Evolutionary conservation across 495 filamentous ascomycete species (phyloP).

Genomic region (Cenococcum geophilum): DNA sequence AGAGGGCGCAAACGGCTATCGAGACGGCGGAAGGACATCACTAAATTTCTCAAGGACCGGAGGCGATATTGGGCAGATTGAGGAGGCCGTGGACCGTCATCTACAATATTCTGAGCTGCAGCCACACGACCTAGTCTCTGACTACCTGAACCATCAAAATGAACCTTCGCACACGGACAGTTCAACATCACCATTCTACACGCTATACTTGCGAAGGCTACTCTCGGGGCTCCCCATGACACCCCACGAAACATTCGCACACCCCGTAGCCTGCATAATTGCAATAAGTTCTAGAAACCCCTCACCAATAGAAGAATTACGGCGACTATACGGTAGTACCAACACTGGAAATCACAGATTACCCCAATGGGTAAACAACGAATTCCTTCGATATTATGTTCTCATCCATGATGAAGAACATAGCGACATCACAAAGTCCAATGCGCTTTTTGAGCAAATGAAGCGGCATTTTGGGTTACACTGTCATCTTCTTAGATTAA

Average conservation of each 20-base stretch:
- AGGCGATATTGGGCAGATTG: conserved; percentile 51
- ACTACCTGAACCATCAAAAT: conserved; percentile 36
- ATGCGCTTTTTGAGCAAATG: conserved; percentile 90
- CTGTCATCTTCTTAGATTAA: conserved; percentile 81
- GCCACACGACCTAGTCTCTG: conserved; percentile 30
- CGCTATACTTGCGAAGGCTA: conserved; percentile 73
- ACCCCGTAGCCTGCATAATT: conserved; percentile 94
- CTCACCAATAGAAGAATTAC: conserved; percentile 73
- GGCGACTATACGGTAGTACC: conserved; percentile 73
- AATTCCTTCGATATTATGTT: conserved; percentile 92
- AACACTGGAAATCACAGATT: conserved; percentile 58
- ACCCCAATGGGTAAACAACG: conserved; percentile 77
- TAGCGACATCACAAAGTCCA: conserved; percentile 85
- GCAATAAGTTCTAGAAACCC: conserved; percentile 84
- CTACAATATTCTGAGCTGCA: conserved; percentile 42
- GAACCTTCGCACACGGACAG: conserved; percentile 7
- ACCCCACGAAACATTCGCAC: conserved; percentile 86
- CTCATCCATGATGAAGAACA: conserved; percentile 94
- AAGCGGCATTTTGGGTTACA: conserved; percentile 93
- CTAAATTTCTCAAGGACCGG: conserved; percentile 35
- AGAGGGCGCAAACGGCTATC: conserved; percentile 30
- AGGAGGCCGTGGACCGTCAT: conserved; percentile 53
- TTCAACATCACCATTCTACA: conserved; percentile 61
- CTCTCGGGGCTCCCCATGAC: conserved; percentile 69
- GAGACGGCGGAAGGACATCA: conserved; percentile 16